Percentiles rank a stretch among this genome's conserved stretches.
phyloP scores from a whole-genome alignment of 371 early-diverging fungal genomes.

The Mortierella sp. region DNA sequence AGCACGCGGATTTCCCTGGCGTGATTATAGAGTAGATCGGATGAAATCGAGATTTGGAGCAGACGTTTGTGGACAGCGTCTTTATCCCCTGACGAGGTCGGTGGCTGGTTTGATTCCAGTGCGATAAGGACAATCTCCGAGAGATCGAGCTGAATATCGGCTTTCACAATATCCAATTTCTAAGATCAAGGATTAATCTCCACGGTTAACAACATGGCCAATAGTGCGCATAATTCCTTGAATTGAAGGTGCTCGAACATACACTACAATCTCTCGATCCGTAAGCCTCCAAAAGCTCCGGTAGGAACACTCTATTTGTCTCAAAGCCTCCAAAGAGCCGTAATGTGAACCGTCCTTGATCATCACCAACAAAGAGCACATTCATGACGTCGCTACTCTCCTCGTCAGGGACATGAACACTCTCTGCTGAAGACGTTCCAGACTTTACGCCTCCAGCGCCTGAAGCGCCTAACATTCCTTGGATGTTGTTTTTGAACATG shows the following conservation, averaged over 20 bases:
- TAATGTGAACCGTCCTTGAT: conserved; percentile 11
- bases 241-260: no score
- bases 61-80: background rate
- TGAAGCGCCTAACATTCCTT: background rate
- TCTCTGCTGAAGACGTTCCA: background rate
- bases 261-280: background rate
- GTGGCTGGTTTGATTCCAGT: background rate
- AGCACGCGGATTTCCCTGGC: conserved; percentile 30
- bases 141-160: conserved; percentile 25
- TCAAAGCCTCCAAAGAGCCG: conserved; percentile 43
- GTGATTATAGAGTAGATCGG: conserved; percentile 18
- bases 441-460: conserved; percentile 1
- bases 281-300: conserved; percentile 7
- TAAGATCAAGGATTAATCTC: background rate
- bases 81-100: background rate
- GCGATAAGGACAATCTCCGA: conserved; percentile 30
- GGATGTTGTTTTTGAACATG: conserved; percentile 22
- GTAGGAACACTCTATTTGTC: conserved; percentile 15
- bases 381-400: conserved; percentile 47
- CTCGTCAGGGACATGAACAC: conserved; percentile 17
- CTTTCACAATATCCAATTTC: conserved; percentile 22
- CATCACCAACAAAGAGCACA: conserved; percentile 30
- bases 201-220: background rate
- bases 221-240: conserved; percentile 3
- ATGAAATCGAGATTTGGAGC: conserved; percentile 20